Conservation (phyloP, 2,329 filamentous ascomycete species). For the Lasiodiplodia theobromae region DNA sequence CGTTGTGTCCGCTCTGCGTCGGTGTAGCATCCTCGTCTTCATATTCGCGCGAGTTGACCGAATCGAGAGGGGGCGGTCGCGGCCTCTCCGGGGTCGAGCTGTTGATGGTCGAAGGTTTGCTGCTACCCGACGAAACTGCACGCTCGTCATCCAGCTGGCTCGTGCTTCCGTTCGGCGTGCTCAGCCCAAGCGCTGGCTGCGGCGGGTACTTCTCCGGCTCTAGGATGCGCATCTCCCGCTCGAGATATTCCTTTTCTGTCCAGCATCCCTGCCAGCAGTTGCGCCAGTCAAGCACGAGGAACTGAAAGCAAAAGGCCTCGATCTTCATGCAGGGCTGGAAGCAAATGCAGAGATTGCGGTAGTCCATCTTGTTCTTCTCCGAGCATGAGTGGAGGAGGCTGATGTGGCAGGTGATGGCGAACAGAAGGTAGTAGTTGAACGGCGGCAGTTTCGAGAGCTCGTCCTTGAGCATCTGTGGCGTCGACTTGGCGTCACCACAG, state of each 20-base stretch:
- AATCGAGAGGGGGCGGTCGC: slow-evolving; percentile 29
- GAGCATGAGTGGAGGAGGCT: slow-evolving; percentile 89
- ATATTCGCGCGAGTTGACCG: slow-evolving; percentile 22
- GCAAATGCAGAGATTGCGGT: slow-evolving; percentile 92
- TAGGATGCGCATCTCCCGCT: slow-evolving; percentile 60
- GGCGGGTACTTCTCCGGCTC: slow-evolving; percentile 30
- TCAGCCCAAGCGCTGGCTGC: slow-evolving; percentile 9
- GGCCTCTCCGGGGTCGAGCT: slow-evolving; percentile 31
- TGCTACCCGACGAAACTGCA: slow-evolving; percentile 66
- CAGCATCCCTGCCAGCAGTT: slow-evolving; percentile 97
- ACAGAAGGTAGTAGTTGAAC: slow-evolving; percentile 97
- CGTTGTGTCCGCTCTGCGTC: slow-evolving; percentile 44
- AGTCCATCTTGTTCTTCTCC: slow-evolving; percentile 98
- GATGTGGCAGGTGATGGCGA: slow-evolving; percentile 95
- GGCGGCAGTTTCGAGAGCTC: slow-evolving; percentile 93
- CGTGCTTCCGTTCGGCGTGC: slow-evolving; percentile 25
- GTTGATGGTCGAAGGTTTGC: slow-evolving; percentile 56
- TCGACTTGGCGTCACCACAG: slow-evolving; percentile 78
- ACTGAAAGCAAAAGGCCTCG: slow-evolving; percentile 93
- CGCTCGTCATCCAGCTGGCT: slow-evolving; percentile 55
- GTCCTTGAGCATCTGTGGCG: slow-evolving; percentile 86
- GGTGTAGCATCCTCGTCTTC: slow-evolving; percentile 39
- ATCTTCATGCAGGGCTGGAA: slow-evolving; percentile 98
- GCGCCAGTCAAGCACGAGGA: slow-evolving; percentile 92
- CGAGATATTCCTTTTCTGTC: slow-evolving; percentile 82